Evolutionary conservation across 2,329 filamentous ascomycete species (phyloP).

Genomic region (Botryotinia narcissicola): DNA sequence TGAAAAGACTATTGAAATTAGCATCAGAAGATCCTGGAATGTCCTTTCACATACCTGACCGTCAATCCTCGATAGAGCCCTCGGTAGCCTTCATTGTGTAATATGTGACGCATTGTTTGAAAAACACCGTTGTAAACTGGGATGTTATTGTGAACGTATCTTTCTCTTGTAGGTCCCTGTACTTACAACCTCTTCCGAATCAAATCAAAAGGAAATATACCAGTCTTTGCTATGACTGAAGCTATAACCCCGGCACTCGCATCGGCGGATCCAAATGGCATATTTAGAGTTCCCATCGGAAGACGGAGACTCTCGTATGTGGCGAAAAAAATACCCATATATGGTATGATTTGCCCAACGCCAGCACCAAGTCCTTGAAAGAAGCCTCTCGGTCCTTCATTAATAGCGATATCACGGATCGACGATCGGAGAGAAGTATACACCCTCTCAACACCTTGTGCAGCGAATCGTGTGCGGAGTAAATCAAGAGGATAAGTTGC

Average conservation of each 20-base stretch:
- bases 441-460: conserved; percentile 78
- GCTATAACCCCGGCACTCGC: conserved; percentile 79
- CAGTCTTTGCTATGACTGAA: conserved; percentile 80
- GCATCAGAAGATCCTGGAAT: neutral
- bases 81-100: conserved; percentile 69
- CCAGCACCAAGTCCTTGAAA: conserved; percentile 84
- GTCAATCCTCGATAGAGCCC: conserved; percentile 86
- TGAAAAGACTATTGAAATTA: conserved; percentile 60
- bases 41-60: conserved; percentile 51
- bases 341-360: conserved; percentile 84
- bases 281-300: conserved; percentile 52
- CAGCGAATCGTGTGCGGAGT: conserved; percentile 92
- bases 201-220: conserved; percentile 88
- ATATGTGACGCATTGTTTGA: conserved; percentile 64
- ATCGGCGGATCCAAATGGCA: conserved; percentile 76
- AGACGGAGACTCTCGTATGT: conserved; percentile 75
- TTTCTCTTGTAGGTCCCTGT: conserved; percentile 78
- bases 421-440: conserved; percentile 71
- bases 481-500: conserved; percentile 91
- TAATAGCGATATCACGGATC: conserved; percentile 66
- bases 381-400: conserved; percentile 78
- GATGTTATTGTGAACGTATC: conserved; percentile 84
- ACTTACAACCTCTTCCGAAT: conserved; percentile 93
- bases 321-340: conserved; percentile 96
- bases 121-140: conserved; percentile 72